phyloP scores from a whole-genome alignment of 2,329 filamentous ascomycete species.

The Zymoseptoria brevis region DNA sequence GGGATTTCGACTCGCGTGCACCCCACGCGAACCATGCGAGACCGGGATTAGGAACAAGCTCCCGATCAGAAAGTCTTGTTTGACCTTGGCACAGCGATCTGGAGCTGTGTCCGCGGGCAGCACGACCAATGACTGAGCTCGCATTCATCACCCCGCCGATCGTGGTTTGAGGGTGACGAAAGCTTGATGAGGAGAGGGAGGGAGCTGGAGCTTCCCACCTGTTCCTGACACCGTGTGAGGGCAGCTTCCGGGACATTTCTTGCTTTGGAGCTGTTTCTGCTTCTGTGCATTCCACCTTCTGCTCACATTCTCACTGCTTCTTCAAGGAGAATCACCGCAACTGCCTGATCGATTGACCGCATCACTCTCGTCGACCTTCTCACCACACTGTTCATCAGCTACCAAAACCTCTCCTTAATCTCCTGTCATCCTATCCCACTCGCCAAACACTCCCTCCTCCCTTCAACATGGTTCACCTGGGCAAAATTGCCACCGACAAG shows the following conservation, averaged over 20 bases:
- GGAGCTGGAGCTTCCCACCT: neutral
- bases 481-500: slow-evolving; percentile 25
- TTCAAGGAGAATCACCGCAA: neutral
- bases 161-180: neutral
- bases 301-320: neutral
- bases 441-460: neutral
- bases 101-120: neutral
- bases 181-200: neutral
- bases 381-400: neutral
- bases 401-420: neutral
- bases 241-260: neutral
- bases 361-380: neutral
- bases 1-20: too few species aligned
- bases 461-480: slow-evolving; percentile 31
- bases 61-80: neutral
- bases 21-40: too few species aligned
- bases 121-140: neutral
- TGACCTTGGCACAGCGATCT: neutral
- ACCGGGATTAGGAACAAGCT: neutral
- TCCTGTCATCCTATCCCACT: neutral
- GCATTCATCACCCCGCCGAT: neutral
- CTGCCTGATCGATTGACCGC: neutral
- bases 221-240: neutral
- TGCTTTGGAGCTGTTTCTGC: neutral
- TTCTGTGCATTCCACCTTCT: neutral